These are phyloP conservation scores for Coleophoma cylindrospora DNA, from an alignment of 2,329 filamentous ascomycete species.

Conservation along the genomic window DNA sequence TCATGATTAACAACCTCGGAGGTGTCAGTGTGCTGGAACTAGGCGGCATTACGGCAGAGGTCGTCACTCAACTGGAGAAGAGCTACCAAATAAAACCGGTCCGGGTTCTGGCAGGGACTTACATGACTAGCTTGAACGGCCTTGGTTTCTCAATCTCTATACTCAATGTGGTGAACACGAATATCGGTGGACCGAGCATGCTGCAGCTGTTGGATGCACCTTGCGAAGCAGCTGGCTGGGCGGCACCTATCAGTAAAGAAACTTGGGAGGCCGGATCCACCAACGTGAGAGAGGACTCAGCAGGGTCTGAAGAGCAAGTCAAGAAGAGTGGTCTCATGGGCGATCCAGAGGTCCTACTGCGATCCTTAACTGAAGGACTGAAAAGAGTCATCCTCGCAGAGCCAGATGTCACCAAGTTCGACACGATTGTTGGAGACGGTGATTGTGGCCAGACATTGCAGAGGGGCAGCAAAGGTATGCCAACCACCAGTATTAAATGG, in stretches of 20 bases:
- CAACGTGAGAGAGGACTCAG: conserved; percentile 22
- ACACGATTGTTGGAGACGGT: conserved; percentile 68
- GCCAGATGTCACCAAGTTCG: conserved; percentile 60
- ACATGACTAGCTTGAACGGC: conserved; percentile 69
- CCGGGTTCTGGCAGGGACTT: conserved; percentile 59
- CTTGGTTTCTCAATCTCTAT: conserved; percentile 67
- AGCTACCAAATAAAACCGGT: conserved; percentile 56
- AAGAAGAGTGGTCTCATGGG: conserved; percentile 25
- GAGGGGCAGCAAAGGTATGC: conserved; percentile 55
- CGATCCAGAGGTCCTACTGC: conserved; percentile 36
- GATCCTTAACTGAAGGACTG: conserved; percentile 48
- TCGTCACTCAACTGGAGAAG: conserved; percentile 52
- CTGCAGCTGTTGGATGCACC: conserved; percentile 64
- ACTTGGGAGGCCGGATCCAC: conserved; percentile 50
- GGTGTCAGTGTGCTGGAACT: conserved; percentile 64
- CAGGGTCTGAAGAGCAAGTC: conserved; percentile 23
- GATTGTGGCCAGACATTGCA: conserved; percentile 68
- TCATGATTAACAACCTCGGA: conserved; percentile 67
- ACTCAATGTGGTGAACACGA: conserved; percentile 54
- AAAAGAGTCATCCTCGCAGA: conserved; percentile 57
- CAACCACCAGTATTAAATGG: not conserved
- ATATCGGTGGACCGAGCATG: conserved; percentile 40
- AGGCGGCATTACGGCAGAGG: conserved; percentile 62
- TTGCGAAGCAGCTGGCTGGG: conserved; percentile 63
- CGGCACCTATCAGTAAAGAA: conserved; percentile 49